Base-by-base conservation (phyloP, 2,329 filamentous ascomycete species). In the Stemphylium beticola region DNA sequence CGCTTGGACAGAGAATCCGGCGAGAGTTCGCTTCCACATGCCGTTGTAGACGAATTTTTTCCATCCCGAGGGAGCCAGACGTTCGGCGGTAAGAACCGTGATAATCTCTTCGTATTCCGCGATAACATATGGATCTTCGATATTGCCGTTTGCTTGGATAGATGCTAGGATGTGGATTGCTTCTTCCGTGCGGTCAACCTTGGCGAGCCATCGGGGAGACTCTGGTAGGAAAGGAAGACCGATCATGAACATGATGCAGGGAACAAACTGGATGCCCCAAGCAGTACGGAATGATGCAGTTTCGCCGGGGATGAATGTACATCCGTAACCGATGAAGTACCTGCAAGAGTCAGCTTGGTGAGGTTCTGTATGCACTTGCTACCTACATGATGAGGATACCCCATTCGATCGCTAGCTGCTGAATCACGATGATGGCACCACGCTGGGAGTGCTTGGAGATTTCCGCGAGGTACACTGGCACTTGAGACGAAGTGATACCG, bases 391-490 rank as follows among this genome's bases (percentile, higher is more conserved):
- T 73, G 15, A 76, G 48, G 38, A 82, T 75, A 26, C 74, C 87
- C 82, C 82, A 89, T 60, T 89, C 89, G 57, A 92, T 91, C 22
- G 88, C 87, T 79, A 87, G 88, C 71, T 92, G 89, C 72, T 92
- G 88, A 37, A 85, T 83, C 40, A 87, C 86, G 14, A 92, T 87
- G 29, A 92, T 80, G 32, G 85, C 82, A 14, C 88, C 88, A 58
- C 87, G 82, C 66, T 78, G 80, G 24, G 73, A 74, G 2, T 82
- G 81, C 43, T 83, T 83, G n/a, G 87, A 84, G 22, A 90, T 80
- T 69, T 90, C 87, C 20, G 86, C 83, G 18, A 89, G 83, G 67
- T 89, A 90, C 18, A 89, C 86, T 3, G 87, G 86, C 1, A 88
- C 88, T 64, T 90, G 86, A 7, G 86, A 84, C 31, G 85, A 87